Evolutionary conservation across 1,139 yeast genomes (phyloP), one percentile per base, ranked within the genome.

Genomic region (Saccharomyces hybrid): DNA sequence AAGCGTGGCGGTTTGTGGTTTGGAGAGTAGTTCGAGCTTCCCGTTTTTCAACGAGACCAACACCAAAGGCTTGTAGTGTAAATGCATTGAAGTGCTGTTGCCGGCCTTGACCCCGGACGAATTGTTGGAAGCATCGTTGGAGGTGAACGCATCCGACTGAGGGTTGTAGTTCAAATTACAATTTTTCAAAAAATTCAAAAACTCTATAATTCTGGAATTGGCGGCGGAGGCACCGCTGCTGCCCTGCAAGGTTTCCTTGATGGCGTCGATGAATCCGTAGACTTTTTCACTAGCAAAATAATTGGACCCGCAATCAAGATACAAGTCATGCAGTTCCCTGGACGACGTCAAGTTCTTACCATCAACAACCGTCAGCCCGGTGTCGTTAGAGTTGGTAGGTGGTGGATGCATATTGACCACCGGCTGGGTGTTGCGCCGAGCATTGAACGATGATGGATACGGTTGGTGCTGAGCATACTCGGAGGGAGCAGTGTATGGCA

Each of bases 11-110:
- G 72, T 72, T 50, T 72, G 71, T 13, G 91, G 85, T n/a, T 85
- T 73, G 62, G 85, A 85, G 61, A 89, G 83, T 2, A 91, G 87
- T 67, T 93, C 99, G 57, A 87, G 74, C 57, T 96, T 79, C 9
- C 95, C 93, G 28, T 89, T 86, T 69, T 95, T 93, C 72, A 93
- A 87, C 55, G 88, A 84, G 29, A 91, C 95, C 51, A 90, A 73
- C 51, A 84, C 84, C 49, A 85, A 71, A 23, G 78, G 77, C 51
- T 69, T 71, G 47, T 69, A 67, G 47, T 71, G 71, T 32, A 70
- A 52, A 31, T 55, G 55, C 7, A 56, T 31, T 2, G 62, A 59
- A 5, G 57, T 52, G 5, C 52, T 49, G 31, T 55, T 54, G 28
- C 41, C 42, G 11, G 42, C 25, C 16, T 38, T 48, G 20, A 38